A percentile compares a stretch with the other conserved stretches of the same genome.
Evolutionary conservation across 306 rosid genomes (phyloP).

Genomic region (Hylodesmum podocarpum): DNA sequence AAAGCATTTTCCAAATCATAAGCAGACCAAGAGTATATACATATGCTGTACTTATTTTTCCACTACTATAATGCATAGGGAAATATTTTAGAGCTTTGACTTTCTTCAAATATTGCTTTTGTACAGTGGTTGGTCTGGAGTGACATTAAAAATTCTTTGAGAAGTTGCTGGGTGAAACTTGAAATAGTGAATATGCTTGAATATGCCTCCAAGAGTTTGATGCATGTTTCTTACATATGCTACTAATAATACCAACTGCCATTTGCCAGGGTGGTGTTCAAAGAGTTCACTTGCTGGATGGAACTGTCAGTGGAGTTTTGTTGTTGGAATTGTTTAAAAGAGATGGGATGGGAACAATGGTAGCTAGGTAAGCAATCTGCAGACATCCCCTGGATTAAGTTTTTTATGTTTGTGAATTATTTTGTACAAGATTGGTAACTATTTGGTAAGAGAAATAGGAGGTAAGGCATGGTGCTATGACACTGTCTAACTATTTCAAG

Average conservation of each 20-base stretch:
- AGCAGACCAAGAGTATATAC: neutral
- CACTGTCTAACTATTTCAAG: neutral
- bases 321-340: conserved; percentile 91
- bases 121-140: neutral
- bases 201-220: conserved; percentile 41
- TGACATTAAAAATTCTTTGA: conserved; percentile 20
- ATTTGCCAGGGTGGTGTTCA: conserved; percentile 92
- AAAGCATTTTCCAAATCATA: conserved; percentile 13
- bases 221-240: conserved; percentile 31
- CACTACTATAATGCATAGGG: neutral
- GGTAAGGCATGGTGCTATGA: conserved; percentile 12
- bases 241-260: conserved; percentile 39
- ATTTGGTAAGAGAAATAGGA: conserved; percentile 1
- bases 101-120: conserved; percentile 9
- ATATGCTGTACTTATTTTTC: conserved; percentile 21
- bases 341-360: conserved; percentile 99
- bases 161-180: conserved; percentile 17
- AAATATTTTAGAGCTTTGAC: neutral
- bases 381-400: neutral
- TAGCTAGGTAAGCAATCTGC: conserved; percentile 74
- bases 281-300: conserved; percentile 97
- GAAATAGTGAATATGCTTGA: conserved; percentile 11
- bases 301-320: conserved; percentile 87
- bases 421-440: neutral
- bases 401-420: conserved; percentile 25